phyloP scores from a whole-genome alignment of 2,329 filamentous ascomycete genomes.

The Claviceps monticola region DNA sequence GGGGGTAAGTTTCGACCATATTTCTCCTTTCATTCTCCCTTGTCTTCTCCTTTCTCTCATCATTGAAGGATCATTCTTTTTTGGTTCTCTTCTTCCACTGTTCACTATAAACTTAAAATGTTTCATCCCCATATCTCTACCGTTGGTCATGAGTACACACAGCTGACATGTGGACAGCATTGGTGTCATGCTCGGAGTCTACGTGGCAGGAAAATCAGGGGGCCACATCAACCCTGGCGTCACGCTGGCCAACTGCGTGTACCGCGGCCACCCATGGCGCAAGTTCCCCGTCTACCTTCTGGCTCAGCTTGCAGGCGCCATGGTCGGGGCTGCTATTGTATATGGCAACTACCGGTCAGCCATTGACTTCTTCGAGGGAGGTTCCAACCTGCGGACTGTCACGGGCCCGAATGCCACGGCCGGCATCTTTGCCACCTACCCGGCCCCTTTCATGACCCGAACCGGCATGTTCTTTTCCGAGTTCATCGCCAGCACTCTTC shows the following conservation, averaged over 20 bases:
- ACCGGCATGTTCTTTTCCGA: slow-evolving; percentile 59
- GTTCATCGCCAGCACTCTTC: slow-evolving; percentile 50
- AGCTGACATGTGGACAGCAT: slow-evolving; percentile 24
- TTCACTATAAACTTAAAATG: no score
- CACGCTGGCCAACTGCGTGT: slow-evolving; percentile 55
- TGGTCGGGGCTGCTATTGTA: slow-evolving; percentile 44
- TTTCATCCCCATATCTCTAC: no score
- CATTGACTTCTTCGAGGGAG: slow-evolving; percentile 51
- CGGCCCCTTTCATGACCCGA: slow-evolving; percentile 49
- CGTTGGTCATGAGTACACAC: no score
- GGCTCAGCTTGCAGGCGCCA: slow-evolving; percentile 54
- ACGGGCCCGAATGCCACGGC: slow-evolving; percentile 45
- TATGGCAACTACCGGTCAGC: slow-evolving; percentile 52
- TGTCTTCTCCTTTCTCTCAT: neutral
- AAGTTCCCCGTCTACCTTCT: slow-evolving; percentile 55
- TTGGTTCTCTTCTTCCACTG: no score
- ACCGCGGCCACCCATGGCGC: slow-evolving; percentile 53
- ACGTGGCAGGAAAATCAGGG: slow-evolving; percentile 50
- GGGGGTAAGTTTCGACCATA: slow-evolving; percentile 24
- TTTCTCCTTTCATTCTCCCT: neutral
- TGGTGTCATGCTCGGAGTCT: slow-evolving; percentile 56
- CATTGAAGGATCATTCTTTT: neutral
- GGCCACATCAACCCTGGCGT: slow-evolving; percentile 60
- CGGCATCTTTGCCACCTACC: slow-evolving; percentile 62
- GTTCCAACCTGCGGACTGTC: slow-evolving; percentile 46